Conservation (phyloP, 169 alveolate genomes). For the Theileria equi region DNA sequence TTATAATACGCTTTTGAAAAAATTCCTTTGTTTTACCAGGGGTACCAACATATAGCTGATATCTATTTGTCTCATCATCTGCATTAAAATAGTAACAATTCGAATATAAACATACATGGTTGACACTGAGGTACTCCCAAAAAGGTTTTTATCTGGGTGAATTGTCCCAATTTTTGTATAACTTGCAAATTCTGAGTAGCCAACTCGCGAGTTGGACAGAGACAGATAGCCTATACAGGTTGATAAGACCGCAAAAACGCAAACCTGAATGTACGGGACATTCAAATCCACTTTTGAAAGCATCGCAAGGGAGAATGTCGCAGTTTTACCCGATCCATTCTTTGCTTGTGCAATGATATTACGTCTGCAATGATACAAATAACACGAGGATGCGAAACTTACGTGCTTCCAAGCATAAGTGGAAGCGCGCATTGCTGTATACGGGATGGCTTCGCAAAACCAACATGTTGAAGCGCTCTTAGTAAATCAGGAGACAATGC, state of each 20-base stretch:
- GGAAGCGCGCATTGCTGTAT: constrained; percentile 83
- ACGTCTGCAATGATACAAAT: constrained; percentile 22
- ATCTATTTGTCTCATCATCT: constrained; percentile 68
- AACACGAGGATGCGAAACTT: background rate
- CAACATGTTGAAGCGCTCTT: constrained; percentile 50
- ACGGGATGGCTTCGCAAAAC: constrained; percentile 72
- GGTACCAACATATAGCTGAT: constrained; percentile 94
- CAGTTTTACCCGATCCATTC: constrained; percentile 98
- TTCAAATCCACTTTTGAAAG: constrained; percentile 83
- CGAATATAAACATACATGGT: constrained; percentile 29
- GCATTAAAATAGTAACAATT: background rate
- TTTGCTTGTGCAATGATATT: constrained; percentile 93
- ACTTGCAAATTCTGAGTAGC: constrained; percentile 92
- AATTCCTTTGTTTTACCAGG: constrained; percentile 96
- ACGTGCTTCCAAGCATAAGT: constrained; percentile 59
- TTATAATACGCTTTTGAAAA: constrained; percentile 84
- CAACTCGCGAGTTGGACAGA: constrained; percentile 96
- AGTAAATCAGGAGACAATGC: constrained; percentile 34
- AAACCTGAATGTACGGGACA: constrained; percentile 64
- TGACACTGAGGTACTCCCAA: constrained; percentile 85
- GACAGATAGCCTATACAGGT: constrained; percentile 83
- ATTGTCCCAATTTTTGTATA: constrained; percentile 85
- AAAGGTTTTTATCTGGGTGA: constrained; percentile 79
- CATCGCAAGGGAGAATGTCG: constrained; percentile 93
- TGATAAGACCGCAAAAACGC: background rate